Percentiles rank a stretch among this genome's conserved stretches.
Conservation (phyloP, 305 asterid species). For the Solanum hybrid region DNA sequence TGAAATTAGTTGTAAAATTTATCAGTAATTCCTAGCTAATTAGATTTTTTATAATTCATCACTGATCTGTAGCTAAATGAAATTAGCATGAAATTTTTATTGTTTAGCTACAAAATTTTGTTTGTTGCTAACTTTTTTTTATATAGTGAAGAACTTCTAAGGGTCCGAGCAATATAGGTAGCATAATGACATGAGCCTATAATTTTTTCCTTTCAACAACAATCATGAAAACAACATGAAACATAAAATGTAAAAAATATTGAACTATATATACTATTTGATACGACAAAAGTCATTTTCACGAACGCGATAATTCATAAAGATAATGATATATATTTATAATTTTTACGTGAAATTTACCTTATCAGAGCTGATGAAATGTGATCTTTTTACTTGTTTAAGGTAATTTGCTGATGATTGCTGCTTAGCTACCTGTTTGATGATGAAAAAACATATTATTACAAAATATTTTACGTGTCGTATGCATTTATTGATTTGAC, state of each 20-base stretch:
- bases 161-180: background rate
- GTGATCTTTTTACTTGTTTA: slow-evolving; percentile 59
- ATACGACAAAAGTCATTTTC: background rate
- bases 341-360: slow-evolving; percentile 16
- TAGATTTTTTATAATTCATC: no score
- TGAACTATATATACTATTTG: background rate
- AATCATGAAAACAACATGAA: background rate
- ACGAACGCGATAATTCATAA: background rate
- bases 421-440: slow-evolving; percentile 51
- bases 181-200: background rate
- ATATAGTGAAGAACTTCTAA: background rate
- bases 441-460: background rate
- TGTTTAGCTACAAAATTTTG: no score
- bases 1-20: background rate
- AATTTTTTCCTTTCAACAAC: background rate
- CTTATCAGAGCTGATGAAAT: slow-evolving; percentile 79
- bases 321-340: background rate
- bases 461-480: background rate
- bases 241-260: background rate
- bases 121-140: accelerated
- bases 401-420: slow-evolving; percentile 58
- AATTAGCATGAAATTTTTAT: no score
- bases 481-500: background rate
- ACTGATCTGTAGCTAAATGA: background rate
- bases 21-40: background rate